A percentile compares a stretch with the other conserved stretches of the same genome.
Conservation (phyloP, 1,139 yeast species). For the Lodderomyces elongisporus region DNA sequence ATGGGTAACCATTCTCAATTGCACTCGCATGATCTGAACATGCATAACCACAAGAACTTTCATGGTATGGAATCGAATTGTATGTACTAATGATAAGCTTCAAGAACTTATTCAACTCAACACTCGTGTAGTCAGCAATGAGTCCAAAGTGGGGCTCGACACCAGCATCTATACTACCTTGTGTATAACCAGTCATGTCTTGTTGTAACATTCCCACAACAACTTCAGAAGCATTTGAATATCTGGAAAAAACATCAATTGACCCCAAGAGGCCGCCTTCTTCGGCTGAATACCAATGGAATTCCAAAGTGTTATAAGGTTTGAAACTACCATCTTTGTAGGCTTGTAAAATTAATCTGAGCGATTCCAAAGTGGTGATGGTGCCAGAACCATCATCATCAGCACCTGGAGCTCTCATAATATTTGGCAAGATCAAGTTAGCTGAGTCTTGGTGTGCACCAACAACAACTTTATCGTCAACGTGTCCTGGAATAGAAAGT, state of each 20-base stretch:
- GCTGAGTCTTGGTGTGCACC: conserved; percentile 92
- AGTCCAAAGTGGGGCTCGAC: conserved; percentile 74
- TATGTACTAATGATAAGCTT: conserved; percentile 57
- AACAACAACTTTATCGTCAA: conserved; percentile 50
- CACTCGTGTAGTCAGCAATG: conserved; percentile 68
- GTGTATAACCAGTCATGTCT: conserved; percentile 89
- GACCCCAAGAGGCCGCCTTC: conserved; percentile 93
- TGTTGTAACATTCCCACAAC: conserved; percentile 88
- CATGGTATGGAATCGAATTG: conserved; percentile 63
- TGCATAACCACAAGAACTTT: conserved; percentile 83
- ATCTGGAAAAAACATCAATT: conserved; percentile 63
- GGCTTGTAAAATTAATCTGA: conserved; percentile 51
- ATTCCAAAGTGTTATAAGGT: conserved; percentile 75
- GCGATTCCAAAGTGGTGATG: conserved; percentile 69
- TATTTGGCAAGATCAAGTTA: conserved; percentile 66
- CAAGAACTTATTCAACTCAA: conserved; percentile 55
- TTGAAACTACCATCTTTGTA: conserved; percentile 25
- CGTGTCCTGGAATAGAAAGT: conserved; percentile 37
- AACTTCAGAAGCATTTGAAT: conserved; percentile 39
- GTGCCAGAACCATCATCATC: conserved; percentile 95
- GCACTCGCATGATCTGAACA: conserved; percentile 94
- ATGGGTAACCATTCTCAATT: conserved; percentile 73
- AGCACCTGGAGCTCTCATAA: conserved; percentile 85
- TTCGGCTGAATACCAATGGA: conserved; percentile 94
- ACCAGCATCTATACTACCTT: conserved; percentile 49